Base-by-base conservation (phyloP, 345 rosid species). In the Gossypium anomalum region DNA sequence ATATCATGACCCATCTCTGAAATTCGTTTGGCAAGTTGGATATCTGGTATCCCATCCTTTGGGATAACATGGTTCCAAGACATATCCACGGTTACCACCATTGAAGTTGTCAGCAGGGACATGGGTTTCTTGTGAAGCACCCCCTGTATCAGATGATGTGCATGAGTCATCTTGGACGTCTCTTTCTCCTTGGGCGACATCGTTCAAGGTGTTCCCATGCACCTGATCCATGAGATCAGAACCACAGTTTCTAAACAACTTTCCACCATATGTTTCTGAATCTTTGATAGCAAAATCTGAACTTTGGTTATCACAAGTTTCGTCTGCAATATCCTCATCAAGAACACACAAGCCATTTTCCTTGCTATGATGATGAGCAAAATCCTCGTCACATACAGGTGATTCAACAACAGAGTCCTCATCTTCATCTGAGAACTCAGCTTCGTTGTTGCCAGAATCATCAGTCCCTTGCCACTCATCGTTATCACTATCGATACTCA, bases 401-500 rank as follows among this genome's bases (percentile, higher is more conserved):
- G 85, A 82, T 62, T 80, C 84, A 63, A 80, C 71, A 76, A 76
- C 87, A 76, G 82, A 79, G 25, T 75, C 81, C 1, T 78, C 74
- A 56, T 75, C 83, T 47, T 70, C 73, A 53, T 71, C 70, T 7
- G 73, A 60, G 25, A 64, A 75, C 19, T 67, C 73, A 56, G 29
- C 57, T 77, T 71, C 78, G 41, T 61, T 61, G 34, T 67, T 80
- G 25, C 68, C 81, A 60, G 74, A 72, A 66, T 77, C 79, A 47
- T 77, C 76, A 57, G 66, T 78, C 34, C 67, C 82, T 65, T 82
- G 89, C 90, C 90, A 87, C 79, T 94, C 94, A 73, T 94, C 97
- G 44, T 89, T 80, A 72, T 94, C 98, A 49, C 97, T 92, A 27
- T 89, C 90, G 6, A 84, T 70, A 43, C 86, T 87, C 80, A 80